Evolutionary conservation across 2,329 filamentous ascomycete genomes (phyloP).

Genomic region (Venturia carpophila): DNA sequence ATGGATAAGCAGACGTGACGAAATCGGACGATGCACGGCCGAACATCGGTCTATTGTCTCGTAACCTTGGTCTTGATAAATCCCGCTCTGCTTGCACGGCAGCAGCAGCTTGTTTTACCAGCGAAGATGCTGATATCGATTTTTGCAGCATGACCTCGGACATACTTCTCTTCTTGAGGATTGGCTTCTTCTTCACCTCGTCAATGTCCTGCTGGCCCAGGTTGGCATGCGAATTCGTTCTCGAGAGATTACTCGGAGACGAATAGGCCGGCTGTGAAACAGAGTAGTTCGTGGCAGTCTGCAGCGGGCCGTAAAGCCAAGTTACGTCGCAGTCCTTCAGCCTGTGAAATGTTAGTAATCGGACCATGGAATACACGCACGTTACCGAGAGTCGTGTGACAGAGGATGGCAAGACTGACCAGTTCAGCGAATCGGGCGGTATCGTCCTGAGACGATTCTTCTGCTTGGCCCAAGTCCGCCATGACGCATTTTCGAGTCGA

Average conservation of each 20-base stretch:
- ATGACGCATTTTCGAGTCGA: slow-evolving; percentile 88
- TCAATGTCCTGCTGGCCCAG: background rate
- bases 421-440: slow-evolving; percentile 86
- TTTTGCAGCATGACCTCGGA: slow-evolving; percentile 90
- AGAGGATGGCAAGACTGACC: slow-evolving; percentile 50
- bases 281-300: slow-evolving; percentile 56
- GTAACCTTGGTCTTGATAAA: slow-evolving; percentile 36
- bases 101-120: slow-evolving; percentile 82
- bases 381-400: slow-evolving; percentile 17
- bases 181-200: slow-evolving; percentile 32
- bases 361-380: slow-evolving; percentile 25
- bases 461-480: slow-evolving; percentile 92
- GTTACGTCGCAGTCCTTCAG: slow-evolving; percentile 95
- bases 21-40: slow-evolving; percentile 62
- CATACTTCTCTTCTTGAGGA: slow-evolving; percentile 92
- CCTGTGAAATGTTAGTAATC: slow-evolving; percentile 45
- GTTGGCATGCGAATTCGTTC: slow-evolving; percentile 59
- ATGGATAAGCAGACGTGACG: slow-evolving; percentile 58
- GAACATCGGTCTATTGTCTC: slow-evolving; percentile 45
- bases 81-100: slow-evolving; percentile 76
- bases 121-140: slow-evolving; percentile 78
- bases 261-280: slow-evolving; percentile 43
- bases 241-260: slow-evolving; percentile 48
- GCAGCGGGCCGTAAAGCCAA: slow-evolving; percentile 91
- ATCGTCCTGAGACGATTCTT: slow-evolving; percentile 83